These are phyloP conservation scores for Omphalea diandra DNA, from an alignment of 441 rosid species.

Conservation along the genomic window DNA sequence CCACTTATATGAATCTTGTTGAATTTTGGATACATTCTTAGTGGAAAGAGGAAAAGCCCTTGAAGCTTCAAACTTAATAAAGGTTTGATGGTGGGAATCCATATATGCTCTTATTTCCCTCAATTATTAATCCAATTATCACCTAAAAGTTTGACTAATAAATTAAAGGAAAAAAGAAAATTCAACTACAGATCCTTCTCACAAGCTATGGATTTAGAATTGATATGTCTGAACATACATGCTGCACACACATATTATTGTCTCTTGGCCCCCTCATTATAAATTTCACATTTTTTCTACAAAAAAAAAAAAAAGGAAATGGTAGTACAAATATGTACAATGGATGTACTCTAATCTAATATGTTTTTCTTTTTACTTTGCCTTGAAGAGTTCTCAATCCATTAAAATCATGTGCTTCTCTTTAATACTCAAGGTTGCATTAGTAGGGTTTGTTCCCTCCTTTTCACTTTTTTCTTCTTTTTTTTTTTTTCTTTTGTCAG, in stretches of 20 bases:
- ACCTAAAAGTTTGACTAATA: background rate
- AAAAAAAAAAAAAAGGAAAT: background rate
- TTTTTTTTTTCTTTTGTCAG: too few relatives aligned
- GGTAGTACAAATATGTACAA: constrained; percentile 19
- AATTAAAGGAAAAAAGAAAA: background rate
- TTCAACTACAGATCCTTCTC: background rate
- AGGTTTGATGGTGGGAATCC: background rate
- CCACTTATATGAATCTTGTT: too few relatives aligned
- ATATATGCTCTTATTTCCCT: too few relatives aligned
- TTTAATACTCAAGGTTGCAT: background rate
- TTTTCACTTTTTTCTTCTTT: background rate
- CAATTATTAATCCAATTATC: constrained; percentile 31
- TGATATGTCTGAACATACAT: constrained; percentile 11
- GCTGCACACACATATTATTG: background rate
- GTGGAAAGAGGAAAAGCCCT: background rate
- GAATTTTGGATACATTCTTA: constrained; percentile 16
- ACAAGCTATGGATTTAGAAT: constrained; percentile 5
- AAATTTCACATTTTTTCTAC: background rate
- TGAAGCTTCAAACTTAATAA: constrained; percentile 32
- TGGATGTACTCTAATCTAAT: constrained; percentile 1
- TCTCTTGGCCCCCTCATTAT: background rate
- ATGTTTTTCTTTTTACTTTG: background rate
- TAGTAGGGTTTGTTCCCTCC: background rate
- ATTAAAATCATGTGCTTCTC: background rate
- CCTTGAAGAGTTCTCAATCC: background rate